phyloP scores from a whole-genome alignment of 1,284 basidiomycete species.

The Spongispora temasekensis region DNA sequence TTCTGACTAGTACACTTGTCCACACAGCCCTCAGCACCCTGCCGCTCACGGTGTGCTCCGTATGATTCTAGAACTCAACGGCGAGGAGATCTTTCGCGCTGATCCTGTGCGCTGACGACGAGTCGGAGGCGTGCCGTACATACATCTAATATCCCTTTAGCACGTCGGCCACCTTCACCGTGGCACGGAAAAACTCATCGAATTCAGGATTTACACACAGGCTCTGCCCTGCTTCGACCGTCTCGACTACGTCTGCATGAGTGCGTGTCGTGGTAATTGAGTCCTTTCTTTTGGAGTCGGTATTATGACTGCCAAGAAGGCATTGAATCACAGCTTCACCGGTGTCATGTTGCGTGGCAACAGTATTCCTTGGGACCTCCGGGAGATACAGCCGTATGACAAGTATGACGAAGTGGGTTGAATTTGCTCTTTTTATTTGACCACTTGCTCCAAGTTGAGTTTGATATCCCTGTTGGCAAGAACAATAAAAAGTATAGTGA shows the following conservation, averaged over 20 bases:
- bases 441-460: slow-evolving; percentile 75
- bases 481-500: slow-evolving; percentile 84
- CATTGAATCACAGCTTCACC: slow-evolving; percentile 92
- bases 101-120: slow-evolving; percentile 81
- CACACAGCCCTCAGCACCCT: slow-evolving; percentile 91
- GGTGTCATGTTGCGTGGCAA: slow-evolving; percentile 97
- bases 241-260: slow-evolving; percentile 99
- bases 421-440: background rate
- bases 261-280: slow-evolving; percentile 53
- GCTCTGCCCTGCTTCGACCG: slow-evolving; percentile 99
- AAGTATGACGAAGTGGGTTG: slow-evolving; percentile 85
- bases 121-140: background rate
- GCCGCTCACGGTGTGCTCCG: slow-evolving; percentile 98
- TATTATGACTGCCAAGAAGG: slow-evolving; percentile 91
- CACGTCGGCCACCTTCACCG: slow-evolving; percentile 97
- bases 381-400: slow-evolving; percentile 93
- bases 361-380: slow-evolving; percentile 94
- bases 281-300: slow-evolving; percentile 95
- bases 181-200: slow-evolving; percentile 98
- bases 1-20: no score
- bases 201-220: slow-evolving; percentile 99
- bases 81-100: slow-evolving; percentile 90
- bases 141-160: slow-evolving; percentile 41
- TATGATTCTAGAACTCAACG: slow-evolving; percentile 97
- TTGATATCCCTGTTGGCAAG: slow-evolving; percentile 94